A percentile compares a stretch with the other conserved stretches of the same genome.
These are phyloP conservation scores for Sporothrix variecibatus DNA, from an alignment of 2,329 filamentous ascomycete genomes.

Conservation along the genomic window DNA sequence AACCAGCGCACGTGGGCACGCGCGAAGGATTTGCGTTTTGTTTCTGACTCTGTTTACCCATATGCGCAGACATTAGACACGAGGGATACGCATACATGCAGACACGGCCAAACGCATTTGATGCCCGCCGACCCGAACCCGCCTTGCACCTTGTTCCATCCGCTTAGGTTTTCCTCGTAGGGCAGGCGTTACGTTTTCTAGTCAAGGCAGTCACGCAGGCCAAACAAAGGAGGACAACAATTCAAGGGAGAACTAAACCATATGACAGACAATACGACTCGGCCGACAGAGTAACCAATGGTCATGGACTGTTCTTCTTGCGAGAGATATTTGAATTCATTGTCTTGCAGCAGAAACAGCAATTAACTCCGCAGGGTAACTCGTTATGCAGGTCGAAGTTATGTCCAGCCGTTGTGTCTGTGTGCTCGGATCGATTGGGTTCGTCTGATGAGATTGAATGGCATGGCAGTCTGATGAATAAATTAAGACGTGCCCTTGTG, in stretches of 20 bases:
- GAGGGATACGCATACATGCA: background rate
- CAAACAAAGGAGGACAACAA: background rate
- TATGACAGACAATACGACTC: background rate
- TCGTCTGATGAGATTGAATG: too few relatives aligned
- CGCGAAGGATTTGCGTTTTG: background rate
- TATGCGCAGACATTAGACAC: too few relatives aligned
- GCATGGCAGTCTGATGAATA: background rate
- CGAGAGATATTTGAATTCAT: background rate
- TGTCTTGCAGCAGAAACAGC: background rate
- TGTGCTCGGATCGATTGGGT: too few relatives aligned
- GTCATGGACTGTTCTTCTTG: background rate
- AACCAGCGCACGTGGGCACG: background rate
- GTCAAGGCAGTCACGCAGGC: background rate
- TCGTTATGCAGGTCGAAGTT: background rate
- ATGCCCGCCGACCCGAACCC: background rate
- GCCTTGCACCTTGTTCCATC: background rate
- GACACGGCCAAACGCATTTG: background rate
- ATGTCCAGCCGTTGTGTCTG: background rate
- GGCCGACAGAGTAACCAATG: background rate
- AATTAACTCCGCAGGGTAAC: background rate
- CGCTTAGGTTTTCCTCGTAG: slow-evolving; percentile 5
- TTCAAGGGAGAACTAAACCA: background rate
- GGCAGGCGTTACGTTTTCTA: background rate
- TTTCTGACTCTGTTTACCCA: too few relatives aligned
- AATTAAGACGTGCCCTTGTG: background rate